Conservation (phyloP, 768 basidiomycete species). For the Gelatoporia subvermispora region DNA sequence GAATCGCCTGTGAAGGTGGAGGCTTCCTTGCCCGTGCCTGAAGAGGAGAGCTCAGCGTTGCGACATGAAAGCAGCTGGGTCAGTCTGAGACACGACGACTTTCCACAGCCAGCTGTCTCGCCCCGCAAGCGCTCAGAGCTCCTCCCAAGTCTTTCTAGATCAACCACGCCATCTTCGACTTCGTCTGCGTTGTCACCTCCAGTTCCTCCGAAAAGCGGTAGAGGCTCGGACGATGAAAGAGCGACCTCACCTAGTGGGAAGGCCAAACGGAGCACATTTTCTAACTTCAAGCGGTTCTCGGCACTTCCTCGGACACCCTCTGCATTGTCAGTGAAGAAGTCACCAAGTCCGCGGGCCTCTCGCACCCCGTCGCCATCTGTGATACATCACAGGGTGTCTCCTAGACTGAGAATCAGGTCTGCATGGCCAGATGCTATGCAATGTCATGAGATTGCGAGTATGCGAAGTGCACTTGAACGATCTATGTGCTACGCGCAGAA, state of each 20-base stretch:
- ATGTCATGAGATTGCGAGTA: constrained; percentile 56
- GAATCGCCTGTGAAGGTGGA: too few relatives aligned
- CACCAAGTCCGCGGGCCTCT: constrained; percentile 14
- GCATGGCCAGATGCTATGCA: constrained; percentile 64
- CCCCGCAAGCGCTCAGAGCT: constrained; percentile 14
- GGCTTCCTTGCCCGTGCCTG: neutral
- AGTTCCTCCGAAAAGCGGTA: constrained; percentile 13
- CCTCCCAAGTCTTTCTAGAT: constrained; percentile 4
- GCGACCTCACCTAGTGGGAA: neutral
- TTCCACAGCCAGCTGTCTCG: constrained; percentile 8
- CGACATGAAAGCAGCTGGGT: constrained; percentile 26
- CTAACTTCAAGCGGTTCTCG: constrained; percentile 39
- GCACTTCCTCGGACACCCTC: constrained; percentile 69
- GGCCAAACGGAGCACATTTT: constrained; percentile 21
- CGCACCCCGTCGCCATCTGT: constrained; percentile 10
- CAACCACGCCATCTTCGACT: constrained; percentile 11
- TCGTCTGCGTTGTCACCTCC: constrained; percentile 8
- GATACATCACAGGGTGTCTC: neutral
- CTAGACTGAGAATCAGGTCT: constrained; percentile 27
- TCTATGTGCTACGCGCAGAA: constrained; percentile 72
- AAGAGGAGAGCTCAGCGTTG: constrained; percentile 3
- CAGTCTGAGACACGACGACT: constrained; percentile 16
- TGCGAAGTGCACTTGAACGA: constrained; percentile 59
- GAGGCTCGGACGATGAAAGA: constrained; percentile 13
- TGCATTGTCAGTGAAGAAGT: constrained; percentile 26